phyloP scores from a whole-genome alignment of 139 green algal species.

The Chlorella sp. region DNA sequence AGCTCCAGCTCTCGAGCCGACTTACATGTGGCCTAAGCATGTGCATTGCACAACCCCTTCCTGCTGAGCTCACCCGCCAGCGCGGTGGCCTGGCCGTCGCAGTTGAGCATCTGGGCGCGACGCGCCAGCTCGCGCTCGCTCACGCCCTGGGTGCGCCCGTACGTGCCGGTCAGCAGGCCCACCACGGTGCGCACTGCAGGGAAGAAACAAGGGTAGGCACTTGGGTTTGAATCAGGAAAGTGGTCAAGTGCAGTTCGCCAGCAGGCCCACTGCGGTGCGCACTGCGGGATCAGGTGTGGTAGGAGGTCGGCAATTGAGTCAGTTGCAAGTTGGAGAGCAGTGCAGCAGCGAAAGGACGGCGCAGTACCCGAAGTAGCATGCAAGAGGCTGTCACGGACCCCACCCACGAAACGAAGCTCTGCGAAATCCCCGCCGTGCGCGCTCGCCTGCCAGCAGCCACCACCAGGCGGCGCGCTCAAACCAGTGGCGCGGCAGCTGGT shows the following conservation, averaged over 20 bases:
- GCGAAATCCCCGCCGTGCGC: no score
- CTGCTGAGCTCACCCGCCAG: neutral
- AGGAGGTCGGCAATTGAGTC: no score
- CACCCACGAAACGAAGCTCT: no score
- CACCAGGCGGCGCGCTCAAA: neutral
- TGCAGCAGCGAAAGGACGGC: neutral
- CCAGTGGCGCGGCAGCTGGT: constrained; percentile 9
- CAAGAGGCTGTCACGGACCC: no score
- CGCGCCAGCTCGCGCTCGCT: constrained; percentile 18
- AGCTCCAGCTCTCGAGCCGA: no score
- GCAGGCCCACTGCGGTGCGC: no score
- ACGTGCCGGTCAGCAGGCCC: neutral
- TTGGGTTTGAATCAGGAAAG: no score
- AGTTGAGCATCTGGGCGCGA: constrained; percentile 5
- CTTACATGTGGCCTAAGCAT: no score
- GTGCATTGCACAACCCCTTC: neutral
- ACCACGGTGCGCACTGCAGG: constrained; percentile 8
- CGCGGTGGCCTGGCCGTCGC: constrained; percentile 13
- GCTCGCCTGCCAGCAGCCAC: constrained; percentile 1
- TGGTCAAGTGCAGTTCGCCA: no score
- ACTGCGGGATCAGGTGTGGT: no score
- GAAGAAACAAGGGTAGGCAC: no score
- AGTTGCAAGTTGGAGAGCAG: neutral
- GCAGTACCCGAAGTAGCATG: no score
- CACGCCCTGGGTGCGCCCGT: neutral